A percentile compares a stretch with the other conserved stretches of the same genome.
These are phyloP conservation scores for Globisporangium paroecandrum DNA, from an alignment of 352 stramenopile species.

Conservation along the genomic window DNA sequence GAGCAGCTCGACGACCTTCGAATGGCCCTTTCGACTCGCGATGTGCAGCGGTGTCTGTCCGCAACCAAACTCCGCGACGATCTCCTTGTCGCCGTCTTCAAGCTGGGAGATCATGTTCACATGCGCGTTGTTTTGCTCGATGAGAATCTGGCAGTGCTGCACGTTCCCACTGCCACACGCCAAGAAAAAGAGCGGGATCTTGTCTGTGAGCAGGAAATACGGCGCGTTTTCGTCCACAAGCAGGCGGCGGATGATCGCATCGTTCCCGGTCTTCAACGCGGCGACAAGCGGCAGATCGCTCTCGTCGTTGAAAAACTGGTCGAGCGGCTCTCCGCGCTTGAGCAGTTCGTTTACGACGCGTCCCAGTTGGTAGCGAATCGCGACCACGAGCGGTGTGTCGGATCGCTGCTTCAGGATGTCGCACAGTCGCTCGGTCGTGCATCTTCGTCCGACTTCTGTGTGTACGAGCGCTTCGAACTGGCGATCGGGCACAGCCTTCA, in stretches of 20 bases:
- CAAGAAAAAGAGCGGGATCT: conserved; percentile 73
- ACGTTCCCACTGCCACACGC: conserved; percentile 66
- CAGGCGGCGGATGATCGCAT: conserved; percentile 67
- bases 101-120: conserved; percentile 80
- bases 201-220: conserved; percentile 75
- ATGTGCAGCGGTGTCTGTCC: conserved; percentile 76
- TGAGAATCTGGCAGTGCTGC: conserved; percentile 70
- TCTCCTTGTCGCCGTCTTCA: conserved; percentile 77
- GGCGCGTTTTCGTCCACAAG: conserved; percentile 66
- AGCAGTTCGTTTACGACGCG: conserved; percentile 80
- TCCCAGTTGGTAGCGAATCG: conserved; percentile 75
- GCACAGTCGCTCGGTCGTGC: conserved; percentile 63
- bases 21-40: conserved; percentile 68
- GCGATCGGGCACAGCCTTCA: conserved; percentile 44
- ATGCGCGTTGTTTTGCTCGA: conserved; percentile 46
- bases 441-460: conserved; percentile 57
- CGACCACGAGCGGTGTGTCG: conserved; percentile 58
- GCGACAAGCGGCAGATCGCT: conserved; percentile 64
- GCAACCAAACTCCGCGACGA: conserved; percentile 62
- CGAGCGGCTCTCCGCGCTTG: conserved; percentile 43
- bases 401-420: conserved; percentile 62
- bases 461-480: conserved; percentile 58
- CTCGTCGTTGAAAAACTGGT: conserved; percentile 42
- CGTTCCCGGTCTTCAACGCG: conserved; percentile 68
- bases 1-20: conserved; percentile 55